Base-by-base conservation (phyloP, 345 rosid species). In the Turritis glabra region DNA sequence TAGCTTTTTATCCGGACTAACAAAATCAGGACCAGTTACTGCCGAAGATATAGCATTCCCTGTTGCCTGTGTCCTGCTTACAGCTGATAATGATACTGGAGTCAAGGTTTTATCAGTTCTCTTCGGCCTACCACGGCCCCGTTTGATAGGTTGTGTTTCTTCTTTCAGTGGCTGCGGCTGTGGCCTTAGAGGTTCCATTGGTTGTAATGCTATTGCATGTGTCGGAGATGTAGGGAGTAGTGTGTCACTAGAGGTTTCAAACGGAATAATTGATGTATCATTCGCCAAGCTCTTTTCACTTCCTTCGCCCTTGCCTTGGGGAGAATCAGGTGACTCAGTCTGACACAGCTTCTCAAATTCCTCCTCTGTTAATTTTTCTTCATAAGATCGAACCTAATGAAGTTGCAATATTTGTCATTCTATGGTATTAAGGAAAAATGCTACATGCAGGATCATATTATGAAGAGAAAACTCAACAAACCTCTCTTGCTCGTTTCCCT, bases 401-500 rank as follows among this genome's bases (percentile, higher is more conserved):
- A 73, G 54, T 76, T 22, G 58, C 41, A 19, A 19, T 13, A 46
- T 3, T 23, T 69, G 18, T 46, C 7, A 71, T 73, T 54, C 65
- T 40, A 32, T 17, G 40, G 53, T 25, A 26, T n/a, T 26, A 32
- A 6, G 43, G 8, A 76, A 52, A 29, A 40, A 43, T 17, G 35
- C 37, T 52, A 43, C 18, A 14, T 41, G 25, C 3, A 71, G 19
- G 44, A 48, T 26, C 60, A 51, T 52, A 35, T 29, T 29, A 22
- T 30, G 30, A 77, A 79, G 57, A 56, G 55, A 40, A 79, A 37
- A 79, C 47, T 58, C 22, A 73, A 79, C 87, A 71, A 61, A 90
- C 98, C 97, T 93, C 98, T 85, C 98, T 90, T 35, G 98, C 84
- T 71, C 98, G 84, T 81, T 93, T 93, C 33, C 98, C 98, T 80